These are phyloP conservation scores for Apiotrichum laibachii DNA, from an alignment of 1,284 basidiomycete genomes.

Conservation along the genomic window DNA sequence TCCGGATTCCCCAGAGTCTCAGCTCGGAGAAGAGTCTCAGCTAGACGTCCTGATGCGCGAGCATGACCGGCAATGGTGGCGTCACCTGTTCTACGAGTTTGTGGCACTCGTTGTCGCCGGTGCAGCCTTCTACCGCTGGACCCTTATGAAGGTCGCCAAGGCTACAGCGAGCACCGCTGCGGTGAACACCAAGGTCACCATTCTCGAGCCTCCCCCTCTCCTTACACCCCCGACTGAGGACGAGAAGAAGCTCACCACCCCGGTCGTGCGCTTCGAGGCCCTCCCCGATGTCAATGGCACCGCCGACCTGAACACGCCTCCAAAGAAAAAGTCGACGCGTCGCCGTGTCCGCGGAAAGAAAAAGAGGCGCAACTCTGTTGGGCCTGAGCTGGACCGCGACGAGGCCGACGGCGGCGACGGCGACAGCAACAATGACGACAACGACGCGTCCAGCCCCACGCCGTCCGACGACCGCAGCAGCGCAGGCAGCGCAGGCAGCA, in stretches of 20 bases:
- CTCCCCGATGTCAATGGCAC: constrained; percentile 9
- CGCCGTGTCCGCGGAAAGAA: constrained; percentile 38
- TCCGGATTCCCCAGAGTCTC: constrained; percentile 5
- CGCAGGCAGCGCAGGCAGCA: not conserved
- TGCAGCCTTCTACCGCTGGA: constrained; percentile 23
- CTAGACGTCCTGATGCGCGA: not conserved
- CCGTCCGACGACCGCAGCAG: constrained; percentile 16
- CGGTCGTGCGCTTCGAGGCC: constrained; percentile 19
- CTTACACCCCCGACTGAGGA: not conserved
- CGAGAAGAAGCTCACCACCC: constrained; percentile 9
- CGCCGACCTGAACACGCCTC: constrained; percentile 8
- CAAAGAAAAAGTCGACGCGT: constrained; percentile 33
- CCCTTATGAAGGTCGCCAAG: constrained; percentile 16
- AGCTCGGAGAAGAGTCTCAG: constrained; percentile 6
- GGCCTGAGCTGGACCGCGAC: constrained; percentile 44
- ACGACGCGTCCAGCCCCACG: constrained; percentile 13
- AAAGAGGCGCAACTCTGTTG: constrained; percentile 32
- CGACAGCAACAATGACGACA: constrained; percentile 13
- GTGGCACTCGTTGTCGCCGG: constrained; percentile 20
- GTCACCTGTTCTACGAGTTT: constrained; percentile 23
- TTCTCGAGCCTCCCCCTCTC: not conserved
- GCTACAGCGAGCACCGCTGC: constrained; percentile 18
- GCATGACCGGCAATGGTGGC: constrained; percentile 11
- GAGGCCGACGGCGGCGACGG: constrained; percentile 54
- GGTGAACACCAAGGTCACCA: constrained; percentile 7